Conservation (phyloP, 192 early-diverging fungal species). For the Allomyces macrogynus region DNA sequence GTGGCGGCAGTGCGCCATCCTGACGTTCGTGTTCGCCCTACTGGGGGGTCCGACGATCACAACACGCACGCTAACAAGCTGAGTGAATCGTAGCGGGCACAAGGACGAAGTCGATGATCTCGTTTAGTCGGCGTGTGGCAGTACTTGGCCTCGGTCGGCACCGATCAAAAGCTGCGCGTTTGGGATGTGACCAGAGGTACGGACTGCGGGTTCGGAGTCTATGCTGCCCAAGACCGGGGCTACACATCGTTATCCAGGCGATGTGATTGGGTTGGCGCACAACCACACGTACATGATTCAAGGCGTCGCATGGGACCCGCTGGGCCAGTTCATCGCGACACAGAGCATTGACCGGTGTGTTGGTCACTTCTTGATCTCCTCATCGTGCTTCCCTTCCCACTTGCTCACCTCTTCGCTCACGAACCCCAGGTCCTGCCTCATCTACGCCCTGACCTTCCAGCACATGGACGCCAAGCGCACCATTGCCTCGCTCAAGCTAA, state of each 20-base stretch:
- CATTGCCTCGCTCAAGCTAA: constrained; percentile 1
- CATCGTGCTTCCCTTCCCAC: too few species aligned
- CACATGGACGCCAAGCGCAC: neutral
- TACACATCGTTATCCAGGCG: too few species aligned
- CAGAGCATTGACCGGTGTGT: constrained; percentile 77
- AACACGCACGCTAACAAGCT: neutral
- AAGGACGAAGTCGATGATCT: constrained; percentile 65
- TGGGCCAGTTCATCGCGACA: constrained; percentile 63
- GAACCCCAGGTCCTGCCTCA: too few species aligned
- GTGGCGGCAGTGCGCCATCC: neutral
- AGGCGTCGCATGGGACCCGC: constrained; percentile 89
- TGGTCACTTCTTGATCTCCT: too few species aligned
- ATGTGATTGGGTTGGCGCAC: constrained; percentile 4
- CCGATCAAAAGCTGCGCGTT: constrained; percentile 71
- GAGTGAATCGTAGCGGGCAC: neutral
- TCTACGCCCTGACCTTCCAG: neutral
- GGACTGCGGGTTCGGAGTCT: constrained; percentile 1
- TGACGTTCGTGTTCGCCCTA: neutral
- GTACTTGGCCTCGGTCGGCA: constrained; percentile 62
- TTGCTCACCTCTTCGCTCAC: too few species aligned
- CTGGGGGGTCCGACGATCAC: too few species aligned
- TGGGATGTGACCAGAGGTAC: constrained; percentile 59
- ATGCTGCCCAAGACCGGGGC: constrained; percentile 16
- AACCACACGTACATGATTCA: constrained; percentile 89
- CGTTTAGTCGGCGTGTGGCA: constrained; percentile 79